Conservation (phyloP, 768 basidiomycete genomes). For the Xerocomellus dryophilus region DNA sequence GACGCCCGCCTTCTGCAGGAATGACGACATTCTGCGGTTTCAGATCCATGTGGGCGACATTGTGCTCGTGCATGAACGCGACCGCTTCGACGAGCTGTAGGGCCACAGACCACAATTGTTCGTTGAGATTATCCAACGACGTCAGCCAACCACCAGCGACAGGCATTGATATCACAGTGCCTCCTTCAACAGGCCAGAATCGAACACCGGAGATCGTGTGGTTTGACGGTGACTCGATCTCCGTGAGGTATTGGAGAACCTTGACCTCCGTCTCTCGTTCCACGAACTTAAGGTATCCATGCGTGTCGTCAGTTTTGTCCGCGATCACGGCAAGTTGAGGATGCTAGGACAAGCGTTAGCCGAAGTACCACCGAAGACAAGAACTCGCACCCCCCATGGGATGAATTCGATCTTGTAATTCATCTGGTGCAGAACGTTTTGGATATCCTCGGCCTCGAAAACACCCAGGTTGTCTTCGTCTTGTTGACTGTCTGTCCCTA, state of each 20-base stretch:
- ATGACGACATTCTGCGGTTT: conserved; percentile 4
- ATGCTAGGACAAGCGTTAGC: conserved; percentile 6
- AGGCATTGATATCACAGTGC: background rate
- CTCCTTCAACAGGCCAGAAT: conserved; percentile 2
- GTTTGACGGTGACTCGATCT: conserved; percentile 5
- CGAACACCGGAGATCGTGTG: conserved; percentile 5
- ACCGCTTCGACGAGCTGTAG: conserved; percentile 3
- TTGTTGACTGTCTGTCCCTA: background rate
- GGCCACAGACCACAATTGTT: background rate
- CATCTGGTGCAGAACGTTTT: background rate
- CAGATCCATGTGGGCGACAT: conserved; percentile 16
- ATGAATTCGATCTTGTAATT: background rate
- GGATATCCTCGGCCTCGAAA: conserved; percentile 2
- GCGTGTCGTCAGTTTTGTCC: background rate
- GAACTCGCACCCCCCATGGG: background rate
- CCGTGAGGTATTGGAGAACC: conserved; percentile 6
- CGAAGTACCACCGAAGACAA: background rate
- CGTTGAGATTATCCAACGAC: background rate
- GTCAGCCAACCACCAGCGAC: background rate
- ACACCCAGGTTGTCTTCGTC: background rate
- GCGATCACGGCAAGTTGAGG: conserved; percentile 8
- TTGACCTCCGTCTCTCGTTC: conserved; percentile 2
- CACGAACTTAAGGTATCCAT: conserved; percentile 12
- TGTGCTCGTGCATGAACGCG: conserved; percentile 15
- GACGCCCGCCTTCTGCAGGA: background rate